Evolutionary conservation across 768 basidiomycete genomes (phyloP).

Genomic region (Lactarius hengduanensis): DNA sequence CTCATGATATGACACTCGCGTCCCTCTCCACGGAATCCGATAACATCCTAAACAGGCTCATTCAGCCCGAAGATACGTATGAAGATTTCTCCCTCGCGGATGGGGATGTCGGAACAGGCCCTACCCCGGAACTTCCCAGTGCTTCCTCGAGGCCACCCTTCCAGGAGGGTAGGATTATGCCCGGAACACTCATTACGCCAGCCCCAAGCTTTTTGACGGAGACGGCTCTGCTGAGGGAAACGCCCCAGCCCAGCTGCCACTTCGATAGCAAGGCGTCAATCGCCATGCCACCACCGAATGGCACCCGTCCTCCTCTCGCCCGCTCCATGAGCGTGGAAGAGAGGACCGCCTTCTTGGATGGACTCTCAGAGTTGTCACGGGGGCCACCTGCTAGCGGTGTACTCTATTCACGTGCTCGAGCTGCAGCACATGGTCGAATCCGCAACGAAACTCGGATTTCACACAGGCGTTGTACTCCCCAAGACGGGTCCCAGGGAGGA

Average conservation of each 20-base stretch:
- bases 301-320: constrained; percentile 4
- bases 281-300: not conserved
- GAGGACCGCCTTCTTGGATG: constrained; percentile 24
- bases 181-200: constrained; percentile 26
- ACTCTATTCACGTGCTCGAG: constrained; percentile 21
- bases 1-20: constrained; percentile 44
- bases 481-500: constrained; percentile 13
- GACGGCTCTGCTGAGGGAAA: constrained; percentile 5
- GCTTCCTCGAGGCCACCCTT: constrained; percentile 3
- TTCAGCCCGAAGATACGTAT: constrained; percentile 44
- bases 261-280: constrained; percentile 14
- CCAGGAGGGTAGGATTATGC: constrained; percentile 26
- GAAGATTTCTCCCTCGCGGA: constrained; percentile 31
- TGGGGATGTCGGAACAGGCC: not conserved
- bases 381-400: constrained; percentile 26
- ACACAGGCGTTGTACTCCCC: constrained; percentile 19
- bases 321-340: constrained; percentile 28
- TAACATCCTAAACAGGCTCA: constrained; percentile 46
- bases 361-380: constrained; percentile 22
- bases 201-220: constrained; percentile 20
- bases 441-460: constrained; percentile 24
- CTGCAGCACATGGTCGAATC: constrained; percentile 20
- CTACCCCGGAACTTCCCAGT: constrained; percentile 1
- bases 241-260: not conserved
- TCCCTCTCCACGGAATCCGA: constrained; percentile 51